A percentile compares a stretch with the other conserved stretches of the same genome.
Evolutionary conservation across 148 eudicot species (phyloP).

Genomic region (Silene uniflora): DNA sequence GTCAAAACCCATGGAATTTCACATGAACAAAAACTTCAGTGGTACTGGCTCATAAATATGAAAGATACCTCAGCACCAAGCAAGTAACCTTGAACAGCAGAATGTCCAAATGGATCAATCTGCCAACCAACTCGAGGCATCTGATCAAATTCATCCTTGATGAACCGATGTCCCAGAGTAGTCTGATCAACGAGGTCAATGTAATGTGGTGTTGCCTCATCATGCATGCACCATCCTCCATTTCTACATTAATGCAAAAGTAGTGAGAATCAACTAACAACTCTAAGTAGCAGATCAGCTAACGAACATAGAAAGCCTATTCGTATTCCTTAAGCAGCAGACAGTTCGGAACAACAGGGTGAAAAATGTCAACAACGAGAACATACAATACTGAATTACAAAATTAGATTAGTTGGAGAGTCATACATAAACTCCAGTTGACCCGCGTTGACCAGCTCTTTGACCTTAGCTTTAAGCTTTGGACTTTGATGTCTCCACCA

Average conservation of each 20-base stretch:
- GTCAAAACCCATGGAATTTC: too few relatives aligned
- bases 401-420: neutral
- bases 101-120: slow-evolving; percentile 87
- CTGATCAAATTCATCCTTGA: slow-evolving; percentile 54
- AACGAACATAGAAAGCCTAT: neutral
- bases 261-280: slow-evolving; percentile 3
- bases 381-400: neutral
- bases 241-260: slow-evolving; percentile 39
- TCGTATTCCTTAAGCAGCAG: neutral
- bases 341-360: neutral
- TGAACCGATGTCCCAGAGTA: slow-evolving; percentile 65
- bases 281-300: neutral
- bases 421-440: slow-evolving; percentile 73
- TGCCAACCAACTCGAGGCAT: slow-evolving; percentile 82
- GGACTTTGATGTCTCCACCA: slow-evolving; percentile 81
- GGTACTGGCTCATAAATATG: neutral
- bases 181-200: slow-evolving; percentile 78
- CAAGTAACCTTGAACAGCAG: slow-evolving; percentile 84
- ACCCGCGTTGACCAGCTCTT: slow-evolving; percentile 62
- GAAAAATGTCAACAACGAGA: neutral
- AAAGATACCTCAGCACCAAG: slow-evolving; percentile 70
- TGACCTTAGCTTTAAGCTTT: slow-evolving; percentile 49
- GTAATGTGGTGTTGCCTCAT: slow-evolving; percentile 78
- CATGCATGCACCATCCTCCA: slow-evolving; percentile 89
- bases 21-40: too few relatives aligned